These are phyloP conservation scores for Platanthera zijinensis DNA, from an alignment of 106 monocot genomes.

Conservation along the genomic window DNA sequence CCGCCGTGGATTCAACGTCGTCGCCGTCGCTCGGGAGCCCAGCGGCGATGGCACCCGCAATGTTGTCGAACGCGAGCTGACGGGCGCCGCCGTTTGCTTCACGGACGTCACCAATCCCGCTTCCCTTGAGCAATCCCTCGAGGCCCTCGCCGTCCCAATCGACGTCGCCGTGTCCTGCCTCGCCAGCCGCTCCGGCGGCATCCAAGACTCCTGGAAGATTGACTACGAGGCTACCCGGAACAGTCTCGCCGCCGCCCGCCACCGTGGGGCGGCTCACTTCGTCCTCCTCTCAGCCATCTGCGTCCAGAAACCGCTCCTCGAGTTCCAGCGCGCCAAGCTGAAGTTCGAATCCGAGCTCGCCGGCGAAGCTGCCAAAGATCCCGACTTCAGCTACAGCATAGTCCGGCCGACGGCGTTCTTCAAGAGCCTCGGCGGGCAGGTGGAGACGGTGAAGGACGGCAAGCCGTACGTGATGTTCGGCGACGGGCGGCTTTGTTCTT, in stretches of 20 bases:
- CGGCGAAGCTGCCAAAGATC: constrained; percentile 19
- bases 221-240: constrained; percentile 71
- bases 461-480: constrained; percentile 97
- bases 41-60: constrained; percentile 50
- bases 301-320: constrained; percentile 92
- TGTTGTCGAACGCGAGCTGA: constrained; percentile 18
- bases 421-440: constrained; percentile 91
- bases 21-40: constrained; percentile 61
- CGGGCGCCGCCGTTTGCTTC: constrained; percentile 65
- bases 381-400: constrained; percentile 77
- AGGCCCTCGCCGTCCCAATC: constrained; percentile 28
- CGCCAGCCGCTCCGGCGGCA: constrained; percentile 77
- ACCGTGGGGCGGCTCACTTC: constrained; percentile 66
- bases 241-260: constrained; percentile 55
- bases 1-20: constrained; percentile 64
- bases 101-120: constrained; percentile 77
- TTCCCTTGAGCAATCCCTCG: constrained; percentile 41
- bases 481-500: constrained; percentile 78
- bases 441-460: constrained; percentile 74
- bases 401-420: constrained; percentile 96
- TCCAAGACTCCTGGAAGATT: constrained; percentile 73
- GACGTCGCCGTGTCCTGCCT: constrained; percentile 89
- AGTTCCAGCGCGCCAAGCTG: constrained; percentile 94
- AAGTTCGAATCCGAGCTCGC: constrained; percentile 77
- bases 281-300: constrained; percentile 94